phyloP scores from a whole-genome alignment of 2,329 filamentous ascomycete genomes.

The Ophiostoma australiae region DNA sequence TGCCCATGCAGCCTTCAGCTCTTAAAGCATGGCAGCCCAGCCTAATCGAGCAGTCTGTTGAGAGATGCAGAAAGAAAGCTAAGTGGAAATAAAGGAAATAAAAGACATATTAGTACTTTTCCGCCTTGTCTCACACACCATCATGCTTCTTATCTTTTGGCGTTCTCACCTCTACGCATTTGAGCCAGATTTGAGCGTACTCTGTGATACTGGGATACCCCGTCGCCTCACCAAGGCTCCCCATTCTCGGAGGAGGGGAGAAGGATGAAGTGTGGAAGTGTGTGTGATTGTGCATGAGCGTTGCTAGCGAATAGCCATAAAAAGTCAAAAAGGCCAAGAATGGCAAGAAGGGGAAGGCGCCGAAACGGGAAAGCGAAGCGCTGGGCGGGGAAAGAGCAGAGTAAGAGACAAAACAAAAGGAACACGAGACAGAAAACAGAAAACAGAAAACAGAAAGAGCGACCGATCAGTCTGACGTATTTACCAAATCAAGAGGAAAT shows the following conservation, averaged over 20 bases:
- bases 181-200: background rate
- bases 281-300: background rate
- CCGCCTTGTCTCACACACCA: background rate
- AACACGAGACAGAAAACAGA: background rate
- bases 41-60: background rate
- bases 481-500: background rate
- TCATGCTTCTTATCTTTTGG: constrained; percentile 2
- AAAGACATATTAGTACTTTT: background rate
- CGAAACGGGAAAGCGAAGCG: constrained; percentile 21
- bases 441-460: background rate
- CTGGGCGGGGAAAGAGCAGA: background rate
- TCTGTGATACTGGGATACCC: too few species aligned
- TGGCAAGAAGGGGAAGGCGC: background rate
- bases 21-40: background rate
- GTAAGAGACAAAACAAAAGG: background rate
- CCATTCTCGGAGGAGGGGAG: background rate
- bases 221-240: background rate
- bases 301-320: background rate
- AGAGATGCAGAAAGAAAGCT: background rate
- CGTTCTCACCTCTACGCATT: constrained; percentile 12
- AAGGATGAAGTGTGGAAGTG: background rate
- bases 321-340: background rate
- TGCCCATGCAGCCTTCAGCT: background rate
- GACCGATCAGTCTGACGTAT: background rate
- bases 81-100: background rate